Evolutionary conservation across 2,329 filamentous ascomycete genomes (phyloP).

Genomic region (Ophiobolus disseminans): DNA sequence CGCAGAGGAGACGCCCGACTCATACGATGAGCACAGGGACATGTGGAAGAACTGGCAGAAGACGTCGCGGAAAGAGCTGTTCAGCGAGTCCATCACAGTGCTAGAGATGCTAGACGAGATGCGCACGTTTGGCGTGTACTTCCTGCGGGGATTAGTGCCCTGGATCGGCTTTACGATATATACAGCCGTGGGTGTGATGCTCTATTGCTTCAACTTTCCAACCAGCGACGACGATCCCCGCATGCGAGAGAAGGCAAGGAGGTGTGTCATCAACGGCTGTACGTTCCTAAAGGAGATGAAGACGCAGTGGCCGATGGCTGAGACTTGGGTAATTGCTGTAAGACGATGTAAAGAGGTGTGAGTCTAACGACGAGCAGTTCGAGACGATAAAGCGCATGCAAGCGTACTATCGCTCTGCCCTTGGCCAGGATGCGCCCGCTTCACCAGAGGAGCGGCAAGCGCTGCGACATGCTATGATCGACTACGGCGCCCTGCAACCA

Average conservation of each 20-base stretch:
- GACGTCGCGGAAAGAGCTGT: constrained; percentile 45
- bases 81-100: constrained; percentile 47
- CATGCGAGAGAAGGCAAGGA: constrained; percentile 41
- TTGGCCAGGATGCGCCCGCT: constrained; percentile 43
- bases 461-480: constrained; percentile 48
- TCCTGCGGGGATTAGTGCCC: constrained; percentile 49
- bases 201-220: constrained; percentile 50
- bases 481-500: constrained; percentile 50
- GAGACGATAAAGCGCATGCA: constrained; percentile 54
- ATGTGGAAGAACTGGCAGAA: constrained; percentile 49
- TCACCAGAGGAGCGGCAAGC: constrained; percentile 48
- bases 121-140: constrained; percentile 50
- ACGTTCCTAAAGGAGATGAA: constrained; percentile 51
- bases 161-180: constrained; percentile 54
- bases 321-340: constrained; percentile 43
- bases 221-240: constrained; percentile 44
- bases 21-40: constrained; percentile 41
- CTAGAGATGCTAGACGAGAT: constrained; percentile 53
- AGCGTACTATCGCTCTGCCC: constrained; percentile 47
- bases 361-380: constrained; percentile 34
- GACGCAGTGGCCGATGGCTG: constrained; percentile 51
- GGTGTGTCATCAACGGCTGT: constrained; percentile 46
- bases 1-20: constrained; percentile 40
- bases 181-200: constrained; percentile 50
- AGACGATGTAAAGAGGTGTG: neutral